These are phyloP conservation scores for Parathielavia appendiculata DNA, from an alignment of 495 filamentous ascomycete species.

Conservation along the genomic window DNA sequence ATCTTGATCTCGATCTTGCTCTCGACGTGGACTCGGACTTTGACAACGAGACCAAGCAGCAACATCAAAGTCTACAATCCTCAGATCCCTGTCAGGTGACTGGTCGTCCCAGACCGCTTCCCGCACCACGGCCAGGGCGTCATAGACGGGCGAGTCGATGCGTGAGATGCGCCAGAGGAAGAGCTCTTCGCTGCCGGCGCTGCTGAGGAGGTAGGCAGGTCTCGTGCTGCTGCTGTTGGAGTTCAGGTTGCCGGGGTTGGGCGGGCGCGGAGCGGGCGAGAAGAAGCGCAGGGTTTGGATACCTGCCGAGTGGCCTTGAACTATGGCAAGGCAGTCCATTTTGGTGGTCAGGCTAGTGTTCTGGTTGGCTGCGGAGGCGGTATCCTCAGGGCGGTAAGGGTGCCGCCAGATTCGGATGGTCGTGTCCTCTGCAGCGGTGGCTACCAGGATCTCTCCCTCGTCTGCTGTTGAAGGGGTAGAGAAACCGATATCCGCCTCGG, in stretches of 20 bases:
- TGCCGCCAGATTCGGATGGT: slow-evolving; percentile 61
- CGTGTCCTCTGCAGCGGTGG: slow-evolving; percentile 89
- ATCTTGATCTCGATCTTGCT: background rate
- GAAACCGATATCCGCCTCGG: background rate
- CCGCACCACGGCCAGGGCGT: slow-evolving; percentile 51
- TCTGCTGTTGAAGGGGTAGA: background rate
- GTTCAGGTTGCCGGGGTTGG: background rate
- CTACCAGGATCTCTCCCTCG: slow-evolving; percentile 38
- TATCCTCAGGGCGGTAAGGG: background rate
- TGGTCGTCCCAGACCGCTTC: slow-evolving; percentile 57
- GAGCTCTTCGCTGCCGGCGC: slow-evolving; percentile 82
- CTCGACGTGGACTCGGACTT: background rate
- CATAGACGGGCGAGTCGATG: slow-evolving; percentile 47
- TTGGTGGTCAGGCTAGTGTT: background rate
- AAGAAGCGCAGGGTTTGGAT: slow-evolving; percentile 80
- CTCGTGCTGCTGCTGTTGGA: background rate
- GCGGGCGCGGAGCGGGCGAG: slow-evolving; percentile 5
- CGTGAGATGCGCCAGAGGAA: slow-evolving; percentile 68
- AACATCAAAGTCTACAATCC: slow-evolving; percentile 68
- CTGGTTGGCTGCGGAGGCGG: background rate
- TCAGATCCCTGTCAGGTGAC: slow-evolving; percentile 61
- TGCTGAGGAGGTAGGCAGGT: slow-evolving; percentile 65
- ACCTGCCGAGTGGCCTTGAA: slow-evolving; percentile 73
- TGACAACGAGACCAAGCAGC: slow-evolving; percentile 10
- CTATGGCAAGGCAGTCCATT: slow-evolving; percentile 52